Base-by-base conservation (phyloP, 306 rosid species). In the Quercus suber region DNA sequence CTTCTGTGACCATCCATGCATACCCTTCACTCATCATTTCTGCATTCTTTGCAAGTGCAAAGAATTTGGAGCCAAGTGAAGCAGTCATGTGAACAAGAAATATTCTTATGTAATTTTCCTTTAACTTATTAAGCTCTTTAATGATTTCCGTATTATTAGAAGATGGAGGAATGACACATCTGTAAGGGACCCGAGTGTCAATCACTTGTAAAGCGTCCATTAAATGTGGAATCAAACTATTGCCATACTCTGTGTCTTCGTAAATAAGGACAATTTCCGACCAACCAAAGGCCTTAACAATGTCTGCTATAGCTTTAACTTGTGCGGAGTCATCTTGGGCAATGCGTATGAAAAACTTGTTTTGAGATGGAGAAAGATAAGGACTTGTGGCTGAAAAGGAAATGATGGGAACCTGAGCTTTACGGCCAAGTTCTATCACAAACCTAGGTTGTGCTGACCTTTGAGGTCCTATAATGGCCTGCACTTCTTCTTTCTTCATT, bases 381-480 rank as follows among this genome's bases (percentile, higher is more conserved):
- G 86, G 89, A 35, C 89, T 86, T 37, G 83, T 82, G 15, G 89
- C 83, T 0, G 87, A 63, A 21, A 86, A 80, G 0, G 85, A 86
- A 52, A 86, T 33, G 13, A 80, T 77, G 4, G 89, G 84, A 3
- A 82, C 84, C 5, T 37, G 61, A 17, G 57, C 17, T 59, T 63
- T 71, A n/a, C 61, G 58, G 1, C 89, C 89, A 0, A 85, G 77
- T 75, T 72, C 76, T 23, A 80, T 73, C 23, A 83, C 65, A 21
- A 77, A 71, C 35, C 59, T 77, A 4, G 89, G 87, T 76, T 86
- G 80, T 43, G 72, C 74, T 27, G 85, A 86, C 5, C 30, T 56
- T 64, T 69, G 76, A 59, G 89, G 81, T 23, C 89, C 86, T 4
- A 86, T 74, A n/a, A 86, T 71, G 51, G 89, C 83, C 4, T 74